Evolutionary conservation across 495 filamentous ascomycete genomes (phyloP), one percentile per base, ranked within the genome.

Genomic region (Daldinia caldariorum): DNA sequence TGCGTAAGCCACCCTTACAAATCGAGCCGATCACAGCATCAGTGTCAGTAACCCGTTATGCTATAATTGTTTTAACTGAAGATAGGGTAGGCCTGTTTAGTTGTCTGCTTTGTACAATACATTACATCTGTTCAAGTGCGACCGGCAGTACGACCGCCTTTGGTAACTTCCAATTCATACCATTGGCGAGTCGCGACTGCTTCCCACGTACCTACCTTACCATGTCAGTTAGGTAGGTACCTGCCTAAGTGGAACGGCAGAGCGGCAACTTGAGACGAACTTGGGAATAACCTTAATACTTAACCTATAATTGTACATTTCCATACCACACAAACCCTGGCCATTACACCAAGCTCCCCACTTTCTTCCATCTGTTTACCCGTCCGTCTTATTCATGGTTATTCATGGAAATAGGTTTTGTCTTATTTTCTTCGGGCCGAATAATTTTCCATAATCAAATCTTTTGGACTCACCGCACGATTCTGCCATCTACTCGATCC

Each of bases 391-490:
- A n/a, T n/a, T n/a, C n/a, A n/a, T n/a, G n/a, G n/a, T n/a, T n/a
- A n/a, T n/a, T n/a, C n/a, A n/a, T n/a, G n/a, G n/a, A n/a, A n/a
- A n/a, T n/a, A n/a, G n/a, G n/a, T n/a, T n/a, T n/a, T n/a, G n/a
- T n/a, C 20, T 22, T 16, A 47, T 20, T 4, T 4, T 13, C 26
- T 14, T 53, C 49, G 49, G 49, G 32, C 32, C 32, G 53, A 56
- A 37, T 6, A 9, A 56, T 56, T 37, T 37, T 56, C 53, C 53
- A 22, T 37, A 20, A 53, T 56, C 53, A 35, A 56, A 56, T 56
- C 53, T 53, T 56, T 56, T 56, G 53, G 53, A 56, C 60, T 72
- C 74, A 77, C 74, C 74, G 74, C 74, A 73, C 29, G 14, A 77
- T 77, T 77, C 74, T 77, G 74, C 74, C 74, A 59, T 43, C 56